phyloP scores from a whole-genome alignment of 2,329 filamentous ascomycete genomes.

The Penicillium sumatraense region DNA sequence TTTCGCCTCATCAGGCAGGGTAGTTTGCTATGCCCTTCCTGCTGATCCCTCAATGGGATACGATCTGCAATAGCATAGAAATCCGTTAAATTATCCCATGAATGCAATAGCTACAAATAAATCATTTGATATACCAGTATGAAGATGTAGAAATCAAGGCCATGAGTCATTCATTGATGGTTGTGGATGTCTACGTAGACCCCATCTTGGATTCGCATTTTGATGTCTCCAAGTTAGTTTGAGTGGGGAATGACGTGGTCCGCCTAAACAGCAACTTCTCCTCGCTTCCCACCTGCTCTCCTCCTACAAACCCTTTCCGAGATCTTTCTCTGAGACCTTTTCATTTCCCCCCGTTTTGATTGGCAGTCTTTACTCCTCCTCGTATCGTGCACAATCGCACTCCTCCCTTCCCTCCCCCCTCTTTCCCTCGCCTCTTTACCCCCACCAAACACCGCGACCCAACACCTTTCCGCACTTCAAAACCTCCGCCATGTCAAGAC shows the following conservation, averaged over 20 bases:
- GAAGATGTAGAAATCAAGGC: neutral
- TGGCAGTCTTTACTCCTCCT: neutral
- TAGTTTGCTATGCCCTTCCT: neutral
- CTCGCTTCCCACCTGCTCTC: conserved; percentile 2
- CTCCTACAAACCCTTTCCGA: neutral
- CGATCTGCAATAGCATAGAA: conserved; percentile 10
- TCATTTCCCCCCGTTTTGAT: too few species aligned
- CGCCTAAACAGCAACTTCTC: conserved; percentile 4
- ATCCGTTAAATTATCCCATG: neutral
- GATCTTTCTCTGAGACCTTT: too few species aligned
- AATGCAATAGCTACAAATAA: conserved; percentile 4
- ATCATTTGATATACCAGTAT: neutral
- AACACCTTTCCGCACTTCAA: conserved; percentile 7
- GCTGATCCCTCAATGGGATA: neutral
- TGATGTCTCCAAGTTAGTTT: neutral
- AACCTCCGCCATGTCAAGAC: conserved; percentile 43
- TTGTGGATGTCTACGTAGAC: neutral
- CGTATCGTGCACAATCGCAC: neutral
- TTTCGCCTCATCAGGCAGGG: neutral
- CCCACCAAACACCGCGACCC: conserved; percentile 2
- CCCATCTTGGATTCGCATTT: neutral
- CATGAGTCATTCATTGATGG: neutral
- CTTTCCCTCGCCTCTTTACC: neutral
- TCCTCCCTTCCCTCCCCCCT: conserved; percentile 1
- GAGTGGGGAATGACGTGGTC: conserved; percentile 40